These are phyloP conservation scores for Brassica nigra DNA, from an alignment of 345 rosid species.

Conservation along the genomic window DNA sequence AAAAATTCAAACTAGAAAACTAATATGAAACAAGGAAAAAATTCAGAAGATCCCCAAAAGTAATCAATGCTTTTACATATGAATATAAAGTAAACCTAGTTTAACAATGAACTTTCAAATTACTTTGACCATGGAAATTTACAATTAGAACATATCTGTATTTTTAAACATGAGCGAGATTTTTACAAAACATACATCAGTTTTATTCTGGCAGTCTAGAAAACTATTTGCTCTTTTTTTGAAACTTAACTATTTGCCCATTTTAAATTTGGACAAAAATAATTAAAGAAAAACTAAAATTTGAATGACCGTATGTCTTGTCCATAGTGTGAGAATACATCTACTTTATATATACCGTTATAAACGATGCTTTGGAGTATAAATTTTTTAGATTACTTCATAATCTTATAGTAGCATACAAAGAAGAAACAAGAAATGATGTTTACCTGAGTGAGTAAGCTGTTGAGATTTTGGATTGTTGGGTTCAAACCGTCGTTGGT, in stretches of 20 bases:
- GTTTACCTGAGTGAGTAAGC: slow-evolving; percentile 40
- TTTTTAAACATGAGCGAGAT: too few species aligned
- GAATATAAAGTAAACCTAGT: background rate
- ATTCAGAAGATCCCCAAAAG: background rate
- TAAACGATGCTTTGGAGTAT: background rate
- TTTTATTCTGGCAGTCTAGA: too few species aligned
- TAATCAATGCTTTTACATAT: background rate
- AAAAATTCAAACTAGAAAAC: background rate
- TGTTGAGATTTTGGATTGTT: slow-evolving; percentile 48
- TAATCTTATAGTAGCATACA: background rate
- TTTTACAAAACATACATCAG: too few species aligned
- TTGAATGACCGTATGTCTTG: background rate
- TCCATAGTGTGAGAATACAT: background rate
- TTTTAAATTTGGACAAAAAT: background rate
- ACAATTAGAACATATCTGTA: too few species aligned
- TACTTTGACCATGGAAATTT: background rate
- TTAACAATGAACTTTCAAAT: background rate
- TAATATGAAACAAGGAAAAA: background rate
- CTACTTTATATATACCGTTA: background rate
- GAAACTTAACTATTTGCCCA: too few species aligned
- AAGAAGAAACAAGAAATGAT: background rate
- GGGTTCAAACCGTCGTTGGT: slow-evolving; percentile 46
- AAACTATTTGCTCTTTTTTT: too few species aligned
- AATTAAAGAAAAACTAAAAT: background rate
- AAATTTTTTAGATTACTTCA: background rate